Percentiles rank a stretch among this genome's conserved stretches.
Evolutionary conservation across 208 protist genomes (phyloP).

Genomic region (Acanthamoeba royreba): DNA sequence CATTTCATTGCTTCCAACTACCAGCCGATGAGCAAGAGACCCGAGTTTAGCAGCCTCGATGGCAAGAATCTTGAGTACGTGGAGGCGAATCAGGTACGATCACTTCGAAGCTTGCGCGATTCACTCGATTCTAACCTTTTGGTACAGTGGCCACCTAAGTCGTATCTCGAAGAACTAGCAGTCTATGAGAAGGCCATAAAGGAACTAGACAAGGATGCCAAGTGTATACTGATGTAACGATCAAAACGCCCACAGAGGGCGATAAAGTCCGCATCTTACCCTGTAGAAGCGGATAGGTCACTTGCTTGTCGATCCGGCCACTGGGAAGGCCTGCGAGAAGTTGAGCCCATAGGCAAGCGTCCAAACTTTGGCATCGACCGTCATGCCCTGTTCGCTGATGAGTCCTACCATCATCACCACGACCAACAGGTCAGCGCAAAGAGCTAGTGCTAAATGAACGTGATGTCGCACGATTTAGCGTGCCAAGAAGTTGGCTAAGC

Average conservation of each 20-base stretch:
- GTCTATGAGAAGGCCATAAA: slow-evolving; percentile 29
- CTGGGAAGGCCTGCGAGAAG: neutral
- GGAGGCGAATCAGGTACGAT: slow-evolving; percentile 20
- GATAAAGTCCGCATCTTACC: no score
- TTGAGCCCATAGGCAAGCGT: neutral
- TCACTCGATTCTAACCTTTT: neutral
- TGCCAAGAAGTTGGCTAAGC: neutral
- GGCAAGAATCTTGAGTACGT: slow-evolving; percentile 51
- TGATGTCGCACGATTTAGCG: neutral
- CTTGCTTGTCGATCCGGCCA: no score
- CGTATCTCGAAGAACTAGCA: neutral
- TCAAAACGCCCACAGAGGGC: no score
- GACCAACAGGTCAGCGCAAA: no score
- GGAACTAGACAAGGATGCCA: neutral
- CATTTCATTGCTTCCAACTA: slow-evolving; percentile 67
- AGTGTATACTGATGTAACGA: neutral
- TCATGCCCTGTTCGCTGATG: neutral
- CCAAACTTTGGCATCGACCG: neutral
- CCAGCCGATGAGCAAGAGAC: slow-evolving; percentile 46
- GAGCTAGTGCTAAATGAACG: neutral
- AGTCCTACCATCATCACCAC: neutral
- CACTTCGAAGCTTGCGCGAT: no score
- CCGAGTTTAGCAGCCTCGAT: slow-evolving; percentile 31
- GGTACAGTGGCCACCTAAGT: slow-evolving; percentile 50
- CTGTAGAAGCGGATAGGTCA: no score